Evolutionary conservation across 805 yeast species (phyloP), one percentile per base, ranked within the genome.

Genomic region (Ogataea angusta): DNA sequence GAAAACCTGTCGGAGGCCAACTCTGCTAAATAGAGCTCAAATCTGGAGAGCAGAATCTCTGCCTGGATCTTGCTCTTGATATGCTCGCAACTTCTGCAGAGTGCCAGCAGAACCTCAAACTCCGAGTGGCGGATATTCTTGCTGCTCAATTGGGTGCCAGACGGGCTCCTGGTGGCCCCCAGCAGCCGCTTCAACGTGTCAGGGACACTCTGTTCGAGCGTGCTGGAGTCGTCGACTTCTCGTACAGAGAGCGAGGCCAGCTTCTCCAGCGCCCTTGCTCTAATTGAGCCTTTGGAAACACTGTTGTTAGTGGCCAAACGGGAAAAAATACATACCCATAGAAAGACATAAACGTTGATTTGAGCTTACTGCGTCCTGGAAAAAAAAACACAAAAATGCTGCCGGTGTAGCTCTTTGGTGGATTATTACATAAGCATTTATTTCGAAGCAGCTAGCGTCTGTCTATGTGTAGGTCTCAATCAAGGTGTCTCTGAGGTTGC

Each of bases 401-500:
- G 17, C n/a, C 7, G 21, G 30, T 12, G 17, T 24, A 16, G 25
- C 14, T 34, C 12, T 34, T 15, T 24, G 13, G 30, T 14, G 14
- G 14, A 10, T 25, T 23, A 22, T 40, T 40, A 40, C 43, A 40
- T 40, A 40, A 40, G 27, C 42, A 24, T 15, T 25, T 15, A 15
- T 16, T 16, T 10, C 28, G 24, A 15, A 10, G n/a, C 33, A 10
- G n/a, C 9, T 15, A 10, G 14, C 27, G 27, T n/a, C 27, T 23
- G 17, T 22, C 51, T 70, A 87, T 47, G 93, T 82, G 68, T 88
- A 87, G 37, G 96, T 88, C 73, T 87, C 96, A 61, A 87, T 88
- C 66, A 87, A 78, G 43, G 96, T 88, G 62, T 87, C 96, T 70
- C 95, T 83, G 69, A 87, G 76, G 70, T 84, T 78, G 55, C 88